phyloP scores from a whole-genome alignment of 768 basidiomycete genomes.

The Coprinopsis strossmayeri region DNA sequence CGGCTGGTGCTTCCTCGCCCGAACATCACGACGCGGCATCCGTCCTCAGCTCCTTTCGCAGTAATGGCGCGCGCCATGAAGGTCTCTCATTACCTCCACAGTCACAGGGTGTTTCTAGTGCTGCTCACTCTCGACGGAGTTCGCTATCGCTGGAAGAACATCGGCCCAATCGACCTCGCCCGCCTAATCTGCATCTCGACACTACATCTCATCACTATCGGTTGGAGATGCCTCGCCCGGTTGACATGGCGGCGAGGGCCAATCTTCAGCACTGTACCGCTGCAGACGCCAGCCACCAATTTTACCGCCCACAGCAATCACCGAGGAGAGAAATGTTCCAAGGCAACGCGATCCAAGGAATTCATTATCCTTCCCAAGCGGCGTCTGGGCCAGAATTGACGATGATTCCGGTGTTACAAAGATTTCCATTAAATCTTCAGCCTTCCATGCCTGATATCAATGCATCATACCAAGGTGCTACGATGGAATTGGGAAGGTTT shows the following conservation, averaged over 20 bases:
- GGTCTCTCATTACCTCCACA: slow-evolving; percentile 2
- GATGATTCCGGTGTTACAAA: background rate
- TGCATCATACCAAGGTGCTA: background rate
- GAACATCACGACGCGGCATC: slow-evolving; percentile 10
- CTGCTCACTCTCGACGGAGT: slow-evolving; percentile 11
- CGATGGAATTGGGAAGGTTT: background rate
- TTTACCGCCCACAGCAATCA: background rate
- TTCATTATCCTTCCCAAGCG: background rate
- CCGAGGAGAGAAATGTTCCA: background rate
- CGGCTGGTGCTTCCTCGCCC: slow-evolving; percentile 16
- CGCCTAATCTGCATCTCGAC: slow-evolving; percentile 24
- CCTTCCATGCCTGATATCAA: background rate
- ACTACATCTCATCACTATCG: slow-evolving; percentile 14
- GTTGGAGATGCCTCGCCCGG: background rate
- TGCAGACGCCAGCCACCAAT: background rate
- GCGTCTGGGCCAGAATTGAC: background rate
- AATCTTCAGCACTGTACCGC: background rate
- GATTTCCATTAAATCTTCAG: background rate
- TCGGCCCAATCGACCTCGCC: slow-evolving; percentile 21
- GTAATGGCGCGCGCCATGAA: background rate
- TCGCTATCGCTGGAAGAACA: slow-evolving; percentile 19
- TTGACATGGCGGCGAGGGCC: background rate
- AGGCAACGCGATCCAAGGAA: background rate
- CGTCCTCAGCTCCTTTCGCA: background rate
- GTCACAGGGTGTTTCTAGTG: background rate